These are phyloP conservation scores for Fusarium siculi DNA, from an alignment of 2,329 filamentous ascomycete genomes.

Conservation along the genomic window DNA sequence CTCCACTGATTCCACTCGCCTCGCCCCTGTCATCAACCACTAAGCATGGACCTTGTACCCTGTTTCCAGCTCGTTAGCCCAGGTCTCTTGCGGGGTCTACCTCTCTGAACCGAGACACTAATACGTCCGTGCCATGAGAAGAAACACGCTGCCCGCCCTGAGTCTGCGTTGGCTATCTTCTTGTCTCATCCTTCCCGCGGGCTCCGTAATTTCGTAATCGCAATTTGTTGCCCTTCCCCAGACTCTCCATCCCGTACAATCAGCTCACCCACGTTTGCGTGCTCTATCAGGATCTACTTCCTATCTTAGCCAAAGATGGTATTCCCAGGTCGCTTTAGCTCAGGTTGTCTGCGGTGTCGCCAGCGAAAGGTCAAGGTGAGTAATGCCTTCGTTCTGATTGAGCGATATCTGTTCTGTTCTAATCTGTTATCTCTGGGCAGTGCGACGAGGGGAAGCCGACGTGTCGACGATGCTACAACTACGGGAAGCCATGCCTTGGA, in stretches of 20 bases:
- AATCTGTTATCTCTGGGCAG: conserved; percentile 9
- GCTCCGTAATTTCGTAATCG: conserved; percentile 1
- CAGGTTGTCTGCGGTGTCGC: conserved; percentile 45
- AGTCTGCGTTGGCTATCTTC: neutral
- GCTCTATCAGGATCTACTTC: neutral
- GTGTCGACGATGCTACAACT: conserved; percentile 47
- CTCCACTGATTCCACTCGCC: neutral
- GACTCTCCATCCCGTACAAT: neutral
- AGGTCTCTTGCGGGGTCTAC: neutral
- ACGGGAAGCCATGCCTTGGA: conserved; percentile 48
- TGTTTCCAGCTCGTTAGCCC: neutral
- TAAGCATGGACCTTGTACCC: neutral
- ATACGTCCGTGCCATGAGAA: conserved; percentile 1
- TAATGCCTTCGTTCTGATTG: neutral
- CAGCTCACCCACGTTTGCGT: neutral
- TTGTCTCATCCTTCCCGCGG: neutral
- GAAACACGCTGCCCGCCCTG: neutral
- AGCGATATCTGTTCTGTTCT: neutral
- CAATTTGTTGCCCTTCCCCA: conserved; percentile 11
- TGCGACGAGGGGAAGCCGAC: conserved; percentile 49
- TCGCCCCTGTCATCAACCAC: neutral
- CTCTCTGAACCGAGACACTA: neutral
- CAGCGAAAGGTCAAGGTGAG: conserved; percentile 48
- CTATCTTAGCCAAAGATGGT: conserved; percentile 38
- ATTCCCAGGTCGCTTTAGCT: conserved; percentile 47